phyloP scores from a whole-genome alignment of 345 rosid species.

The Syzygium grande region DNA sequence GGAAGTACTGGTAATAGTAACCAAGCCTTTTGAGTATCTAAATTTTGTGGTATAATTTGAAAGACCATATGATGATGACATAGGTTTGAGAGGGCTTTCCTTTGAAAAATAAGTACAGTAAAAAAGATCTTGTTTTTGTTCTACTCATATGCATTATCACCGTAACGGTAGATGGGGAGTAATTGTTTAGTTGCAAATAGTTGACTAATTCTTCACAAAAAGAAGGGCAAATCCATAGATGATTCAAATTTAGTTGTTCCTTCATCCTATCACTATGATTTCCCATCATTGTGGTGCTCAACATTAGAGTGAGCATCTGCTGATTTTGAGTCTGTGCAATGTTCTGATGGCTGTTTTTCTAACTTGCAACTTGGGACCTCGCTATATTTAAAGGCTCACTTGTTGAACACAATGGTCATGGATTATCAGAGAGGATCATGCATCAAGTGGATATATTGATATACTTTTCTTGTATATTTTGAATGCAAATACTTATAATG shows the following conservation, averaged over 20 bases:
- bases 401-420: neutral
- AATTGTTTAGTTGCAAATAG: neutral
- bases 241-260: neutral
- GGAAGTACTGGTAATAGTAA: neutral
- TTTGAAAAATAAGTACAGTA: neutral
- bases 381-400: neutral
- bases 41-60: neutral
- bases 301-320: neutral
- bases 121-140: neutral
- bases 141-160: neutral
- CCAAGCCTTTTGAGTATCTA: neutral
- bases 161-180: neutral
- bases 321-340: neutral
- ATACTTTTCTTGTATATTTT: neutral
- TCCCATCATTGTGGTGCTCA: neutral
- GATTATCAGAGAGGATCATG: neutral
- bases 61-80: neutral
- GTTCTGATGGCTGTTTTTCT: neutral
- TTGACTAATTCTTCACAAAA: neutral
- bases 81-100: neutral
- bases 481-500: neutral
- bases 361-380: neutral
- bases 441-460: neutral
- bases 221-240: neutral
- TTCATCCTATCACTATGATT: neutral